phyloP scores from a whole-genome alignment of 805 yeast genomes.

The Phaffomyces thermotolerans region DNA sequence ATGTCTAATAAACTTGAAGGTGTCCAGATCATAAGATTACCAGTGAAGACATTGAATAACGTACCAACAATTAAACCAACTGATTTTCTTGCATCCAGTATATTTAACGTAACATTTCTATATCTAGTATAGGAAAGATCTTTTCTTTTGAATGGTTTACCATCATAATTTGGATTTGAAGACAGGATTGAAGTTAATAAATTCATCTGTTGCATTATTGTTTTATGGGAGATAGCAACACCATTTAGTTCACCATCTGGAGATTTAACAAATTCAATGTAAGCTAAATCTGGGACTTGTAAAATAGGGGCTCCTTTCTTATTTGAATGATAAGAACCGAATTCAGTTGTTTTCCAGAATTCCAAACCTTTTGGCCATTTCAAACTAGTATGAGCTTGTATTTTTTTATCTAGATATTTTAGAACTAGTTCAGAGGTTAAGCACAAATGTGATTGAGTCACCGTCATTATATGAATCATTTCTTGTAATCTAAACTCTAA shows the following conservation, averaged over 20 bases:
- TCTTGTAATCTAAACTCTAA: constrained; percentile 64
- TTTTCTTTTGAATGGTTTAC: constrained; percentile 43
- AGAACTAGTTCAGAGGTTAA: constrained; percentile 74
- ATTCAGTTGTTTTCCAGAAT: constrained; percentile 80
- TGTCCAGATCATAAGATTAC: constrained; percentile 74
- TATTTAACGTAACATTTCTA: constrained; percentile 53
- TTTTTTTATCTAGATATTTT: constrained; percentile 60
- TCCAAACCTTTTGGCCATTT: constrained; percentile 69
- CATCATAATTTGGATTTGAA: constrained; percentile 46
- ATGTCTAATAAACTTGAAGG: constrained; percentile 66
- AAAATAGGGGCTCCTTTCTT: constrained; percentile 55
- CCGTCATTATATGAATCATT: constrained; percentile 60
- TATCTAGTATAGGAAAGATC: constrained; percentile 39
- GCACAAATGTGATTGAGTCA: constrained; percentile 71
- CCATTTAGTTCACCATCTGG: constrained; percentile 91
- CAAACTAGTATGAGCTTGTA: constrained; percentile 40
- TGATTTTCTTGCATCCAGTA: constrained; percentile 66
- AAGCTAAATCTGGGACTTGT: constrained; percentile 79
- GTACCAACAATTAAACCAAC: constrained; percentile 83
- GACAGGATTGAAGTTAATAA: constrained; percentile 62
- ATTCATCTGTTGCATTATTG: constrained; percentile 83
- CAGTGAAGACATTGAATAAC: constrained; percentile 74
- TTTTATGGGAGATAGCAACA: constrained; percentile 84
- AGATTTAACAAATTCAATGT: constrained; percentile 85
- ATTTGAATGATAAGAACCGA: constrained; percentile 64